Percentiles rank a stretch among this genome's conserved stretches.
These are phyloP conservation scores for Trichophyton verrucosum DNA, from an alignment of 2,329 filamentous ascomycete species.

Conservation along the genomic window DNA sequence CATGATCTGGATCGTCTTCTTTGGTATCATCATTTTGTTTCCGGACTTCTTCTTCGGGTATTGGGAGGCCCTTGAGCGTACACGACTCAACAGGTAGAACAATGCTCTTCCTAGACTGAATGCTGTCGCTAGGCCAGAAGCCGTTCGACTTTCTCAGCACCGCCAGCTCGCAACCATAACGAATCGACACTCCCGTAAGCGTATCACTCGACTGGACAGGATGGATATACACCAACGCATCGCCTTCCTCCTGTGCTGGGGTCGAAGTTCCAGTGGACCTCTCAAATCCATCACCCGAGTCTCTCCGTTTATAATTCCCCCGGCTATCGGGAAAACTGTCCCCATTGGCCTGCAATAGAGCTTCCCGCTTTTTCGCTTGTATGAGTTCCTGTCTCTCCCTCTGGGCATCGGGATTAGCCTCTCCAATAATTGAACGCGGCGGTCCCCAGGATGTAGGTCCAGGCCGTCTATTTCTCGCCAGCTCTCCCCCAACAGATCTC, in stretches of 20 bases:
- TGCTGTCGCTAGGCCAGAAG: conserved; percentile 85
- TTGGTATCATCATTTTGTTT: not conserved
- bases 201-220: conserved; percentile 73
- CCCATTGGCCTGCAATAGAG: conserved; percentile 33
- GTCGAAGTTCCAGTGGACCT: conserved; percentile 19
- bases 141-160: conserved; percentile 78
- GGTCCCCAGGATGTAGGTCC: conserved; percentile 30
- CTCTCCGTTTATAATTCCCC: conserved; percentile 35
- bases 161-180: conserved; percentile 75
- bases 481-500: conserved; percentile 5
- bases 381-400: conserved; percentile 35
- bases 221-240: conserved; percentile 83
- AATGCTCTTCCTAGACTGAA: conserved; percentile 70
- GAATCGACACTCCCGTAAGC: conserved; percentile 78
- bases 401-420: conserved; percentile 25
- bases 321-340: conserved; percentile 25
- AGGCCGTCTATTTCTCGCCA: conserved; percentile 1
- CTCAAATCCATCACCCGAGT: conserved; percentile 28
- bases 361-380: conserved; percentile 38
- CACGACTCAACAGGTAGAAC: conserved; percentile 84
- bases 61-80: conserved; percentile 59
- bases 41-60: conserved; percentile 20
- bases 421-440: conserved; percentile 21
- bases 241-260: conserved; percentile 49
- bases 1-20: not conserved